Evolutionary conservation across 345 rosid genomes (phyloP).

Genomic region (Tarenaya hassleriana): DNA sequence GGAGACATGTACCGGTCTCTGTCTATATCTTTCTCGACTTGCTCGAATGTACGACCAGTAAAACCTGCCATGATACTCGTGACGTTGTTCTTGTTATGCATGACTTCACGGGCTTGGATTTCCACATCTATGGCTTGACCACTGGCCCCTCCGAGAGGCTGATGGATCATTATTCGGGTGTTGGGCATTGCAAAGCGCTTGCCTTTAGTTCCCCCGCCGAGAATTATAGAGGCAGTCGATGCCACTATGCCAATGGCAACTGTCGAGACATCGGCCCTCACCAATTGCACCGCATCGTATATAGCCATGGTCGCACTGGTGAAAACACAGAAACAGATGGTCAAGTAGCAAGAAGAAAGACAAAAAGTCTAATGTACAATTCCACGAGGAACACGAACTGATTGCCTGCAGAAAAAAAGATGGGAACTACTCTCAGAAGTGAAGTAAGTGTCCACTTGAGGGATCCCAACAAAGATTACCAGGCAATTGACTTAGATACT

Average conservation of each 20-base stretch:
- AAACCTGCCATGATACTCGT: conserved; percentile 59
- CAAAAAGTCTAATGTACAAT: too few species aligned
- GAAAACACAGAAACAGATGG: background rate
- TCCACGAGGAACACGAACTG: too few species aligned
- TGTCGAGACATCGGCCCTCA: conserved; percentile 89
- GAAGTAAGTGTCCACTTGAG: too few species aligned
- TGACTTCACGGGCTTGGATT: conserved; percentile 82
- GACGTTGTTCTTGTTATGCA: conserved; percentile 73
- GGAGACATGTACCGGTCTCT: conserved; percentile 93
- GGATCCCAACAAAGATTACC: too few species aligned
- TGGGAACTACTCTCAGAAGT: too few species aligned
- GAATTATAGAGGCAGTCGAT: conserved; percentile 88
- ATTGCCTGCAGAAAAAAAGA: too few species aligned
- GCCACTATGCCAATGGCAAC: conserved; percentile 83
- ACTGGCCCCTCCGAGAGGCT: conserved; percentile 88
- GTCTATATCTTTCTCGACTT: conserved; percentile 71
- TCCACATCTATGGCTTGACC: conserved; percentile 85
- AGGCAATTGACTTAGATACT: background rate
- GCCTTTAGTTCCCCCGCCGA: conserved; percentile 92
- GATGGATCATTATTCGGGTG: conserved; percentile 90
- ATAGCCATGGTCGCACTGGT: conserved; percentile 94
- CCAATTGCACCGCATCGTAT: conserved; percentile 80
- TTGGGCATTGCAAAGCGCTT: conserved; percentile 97
- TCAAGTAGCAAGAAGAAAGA: background rate
- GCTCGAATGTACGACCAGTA: conserved; percentile 71